Base-by-base conservation (phyloP, 225 moss, liverwort and hornwort genomes). In the Physcomitrellopsis africana region DNA sequence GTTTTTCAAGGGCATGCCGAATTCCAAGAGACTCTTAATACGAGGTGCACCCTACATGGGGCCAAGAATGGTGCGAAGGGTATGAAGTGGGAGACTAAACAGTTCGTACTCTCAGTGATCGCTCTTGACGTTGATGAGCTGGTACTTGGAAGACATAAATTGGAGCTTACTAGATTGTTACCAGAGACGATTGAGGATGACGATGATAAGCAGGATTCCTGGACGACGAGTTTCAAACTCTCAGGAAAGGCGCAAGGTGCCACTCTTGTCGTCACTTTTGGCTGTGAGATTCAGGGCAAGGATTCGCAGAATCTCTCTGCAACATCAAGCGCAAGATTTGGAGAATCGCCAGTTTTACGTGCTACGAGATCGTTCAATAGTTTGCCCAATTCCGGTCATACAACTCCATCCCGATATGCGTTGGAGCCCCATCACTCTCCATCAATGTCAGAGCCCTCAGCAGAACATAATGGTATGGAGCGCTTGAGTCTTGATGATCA, bases 161-260 rank as follows among this genome's bases (percentile, higher is more conserved):
- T 99, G 86, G 97, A 99, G 77, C 91, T 94, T 8, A 92, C 87
- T 77, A 82, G 87, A 52, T 82, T 99, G 80, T 76, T 99, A 47
- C 94, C 97, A 17, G 94, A 94, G 58, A 73, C 79, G 22, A 79
- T 84, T 20, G 97, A 94, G 43, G 96, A 94, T 74, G 91, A 92
- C 51, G 81, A 86, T 45, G 89, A 85, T 14, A 90, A 90, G 74
- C 93, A 87, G 77, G 74, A 87, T 14, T 89, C 87, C 43, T 99
- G 97, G 94, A 94, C 91, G 37, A 94, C 94, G 48, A 86, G 90
- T 67, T 99, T 94, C 51, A 94, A 94, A 65, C 82, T 99, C 42
- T 65, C 92, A 3, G 97, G 97, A 14, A 94, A 99, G 81, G 97
- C 94, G 26, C 89, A 89, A 68, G 97, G 97, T 62, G 97, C 91